Conservation (phyloP, 345 rosid genomes). For the Arabidopsis suecica region DNA sequence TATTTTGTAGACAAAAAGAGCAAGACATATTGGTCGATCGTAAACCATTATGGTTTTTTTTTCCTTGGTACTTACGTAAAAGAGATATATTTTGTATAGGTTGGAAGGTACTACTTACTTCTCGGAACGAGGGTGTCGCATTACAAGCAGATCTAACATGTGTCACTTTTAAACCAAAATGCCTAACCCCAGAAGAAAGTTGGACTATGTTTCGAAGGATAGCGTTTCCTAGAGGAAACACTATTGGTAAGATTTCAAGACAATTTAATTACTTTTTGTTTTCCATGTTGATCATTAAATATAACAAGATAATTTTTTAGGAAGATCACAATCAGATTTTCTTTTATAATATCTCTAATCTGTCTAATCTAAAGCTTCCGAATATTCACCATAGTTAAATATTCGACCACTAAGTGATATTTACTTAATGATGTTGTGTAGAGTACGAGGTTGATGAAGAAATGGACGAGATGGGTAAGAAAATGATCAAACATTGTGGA, state of each 20-base stretch:
- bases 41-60: not conserved
- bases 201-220: slow-evolving; percentile 49
- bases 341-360: not conserved
- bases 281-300: too few species aligned
- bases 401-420: too few species aligned
- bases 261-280: too few species aligned
- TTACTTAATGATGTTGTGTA: not conserved
- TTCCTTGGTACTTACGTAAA: not conserved
- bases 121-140: slow-evolving; percentile 48
- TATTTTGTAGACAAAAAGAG: too few species aligned
- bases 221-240: slow-evolving; percentile 26
- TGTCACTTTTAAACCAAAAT: not conserved
- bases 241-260: slow-evolving; percentile 25
- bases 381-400: too few species aligned
- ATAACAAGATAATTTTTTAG: too few species aligned
- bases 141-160: slow-evolving; percentile 11
- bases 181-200: slow-evolving; percentile 30
- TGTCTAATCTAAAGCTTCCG: too few species aligned
- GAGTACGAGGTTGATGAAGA: not conserved
- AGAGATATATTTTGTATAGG: not conserved
- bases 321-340: not conserved
- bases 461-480: slow-evolving; percentile 26
- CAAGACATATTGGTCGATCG: not conserved
- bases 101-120: slow-evolving; percentile 55
- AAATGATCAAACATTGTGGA: slow-evolving; percentile 33